Evolutionary conservation across 1,284 basidiomycete genomes (phyloP).

Genomic region (Trichosporon sp.): DNA sequence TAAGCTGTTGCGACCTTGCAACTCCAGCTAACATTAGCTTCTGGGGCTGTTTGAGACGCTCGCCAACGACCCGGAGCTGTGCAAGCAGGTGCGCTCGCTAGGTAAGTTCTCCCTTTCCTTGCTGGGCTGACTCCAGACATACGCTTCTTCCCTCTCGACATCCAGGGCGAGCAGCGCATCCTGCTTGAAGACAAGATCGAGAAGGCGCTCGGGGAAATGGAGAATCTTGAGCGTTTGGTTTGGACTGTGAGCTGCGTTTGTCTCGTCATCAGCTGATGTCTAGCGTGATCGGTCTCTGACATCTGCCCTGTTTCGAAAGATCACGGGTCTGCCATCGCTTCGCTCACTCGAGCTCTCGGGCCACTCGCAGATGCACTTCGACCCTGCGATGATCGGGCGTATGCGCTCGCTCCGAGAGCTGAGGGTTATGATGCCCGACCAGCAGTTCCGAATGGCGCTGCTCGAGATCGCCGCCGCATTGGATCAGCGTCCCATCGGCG

Average conservation of each 20-base stretch:
- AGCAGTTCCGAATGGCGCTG: conserved; percentile 37
- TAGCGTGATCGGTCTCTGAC: conserved; percentile 53
- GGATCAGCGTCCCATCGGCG: conserved; percentile 33
- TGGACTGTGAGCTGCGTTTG: conserved; percentile 48
- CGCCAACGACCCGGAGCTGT: conserved; percentile 38
- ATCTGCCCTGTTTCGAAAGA: conserved; percentile 40
- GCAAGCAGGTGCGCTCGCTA: conserved; percentile 42
- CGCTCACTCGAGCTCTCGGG: conserved; percentile 51
- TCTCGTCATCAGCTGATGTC: background rate
- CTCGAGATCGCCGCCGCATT: conserved; percentile 35
- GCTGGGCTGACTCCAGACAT: conserved; percentile 38
- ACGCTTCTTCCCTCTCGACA: conserved; percentile 51
- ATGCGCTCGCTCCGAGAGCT: conserved; percentile 46
- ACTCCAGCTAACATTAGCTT: conserved; percentile 38
- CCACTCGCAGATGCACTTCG: conserved; percentile 47
- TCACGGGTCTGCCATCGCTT: conserved; percentile 39
- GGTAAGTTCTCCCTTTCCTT: conserved; percentile 36
- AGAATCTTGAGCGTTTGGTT: conserved; percentile 44
- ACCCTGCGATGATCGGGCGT: conserved; percentile 40
- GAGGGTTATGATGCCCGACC: conserved; percentile 54
- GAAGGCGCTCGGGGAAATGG: conserved; percentile 43
- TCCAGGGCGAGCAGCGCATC: conserved; percentile 40
- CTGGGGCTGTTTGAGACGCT: conserved; percentile 48
- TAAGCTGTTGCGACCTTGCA: background rate
- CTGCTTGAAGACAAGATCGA: conserved; percentile 44